Base-by-base conservation (phyloP, 306 rosid genomes). In the Trifolium dubium region DNA sequence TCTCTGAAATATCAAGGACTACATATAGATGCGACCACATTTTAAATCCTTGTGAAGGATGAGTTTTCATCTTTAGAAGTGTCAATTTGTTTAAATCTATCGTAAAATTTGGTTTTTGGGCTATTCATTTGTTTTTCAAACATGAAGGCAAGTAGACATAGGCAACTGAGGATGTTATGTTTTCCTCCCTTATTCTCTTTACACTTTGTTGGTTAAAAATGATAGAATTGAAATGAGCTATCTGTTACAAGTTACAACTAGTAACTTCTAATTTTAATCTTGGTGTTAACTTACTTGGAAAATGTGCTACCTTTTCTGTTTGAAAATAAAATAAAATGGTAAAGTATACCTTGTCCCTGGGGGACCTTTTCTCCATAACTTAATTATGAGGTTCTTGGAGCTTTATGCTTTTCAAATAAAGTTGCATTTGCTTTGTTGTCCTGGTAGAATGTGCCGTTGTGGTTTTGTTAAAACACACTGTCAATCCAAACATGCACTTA, bases 391-490 rank as follows among this genome's bases (percentile, higher is more conserved):
- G 60, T 69, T 67, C 54, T 34, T 73, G 46, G 35, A 34, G 53
- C 69, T 78, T 63, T 73, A 58, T 47, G 41, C 58, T 72, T 74
- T 49, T 76, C 63, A 9, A 17, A 44, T n/a, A n/a, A 34, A 37
- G 67, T 71, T 46, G 49, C 60, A 1, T 58, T 44, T 30, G 35
- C 10, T 30, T 31, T 41, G 62, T 58, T 77, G 68, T 68, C 5
- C 13, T 46, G 17, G 51, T 46, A 11, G 51, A 46, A 46, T 13
- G 51, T 4, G 4, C 51, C 17, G 4, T 3, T 4, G 17, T 46
- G 50, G 11, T 44, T 44, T 46, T 47, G 54, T 47, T 47, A 6
- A 35, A 35, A 6, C 4, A 5, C 39, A 35, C 39, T 35, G 39
- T 35, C 39, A 35, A 35, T 35, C 39, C 8, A 34, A 32, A 4